These are phyloP conservation scores for Nematocida ironsii DNA, from an alignment of 371 early-diverging fungal species.

Conservation along the genomic window DNA sequence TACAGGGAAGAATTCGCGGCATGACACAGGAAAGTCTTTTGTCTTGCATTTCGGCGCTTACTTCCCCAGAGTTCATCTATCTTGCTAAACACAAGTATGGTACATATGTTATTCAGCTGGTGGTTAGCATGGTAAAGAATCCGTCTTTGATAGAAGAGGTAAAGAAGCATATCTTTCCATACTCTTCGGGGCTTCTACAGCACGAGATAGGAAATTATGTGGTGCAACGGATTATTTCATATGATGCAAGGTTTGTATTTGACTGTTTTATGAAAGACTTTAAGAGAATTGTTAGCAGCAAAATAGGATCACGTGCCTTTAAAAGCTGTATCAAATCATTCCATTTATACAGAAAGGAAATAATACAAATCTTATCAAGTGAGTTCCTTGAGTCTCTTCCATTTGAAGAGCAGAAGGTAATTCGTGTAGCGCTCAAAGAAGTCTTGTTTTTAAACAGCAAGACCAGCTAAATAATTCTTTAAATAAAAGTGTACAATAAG, in stretches of 20 bases:
- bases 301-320: slow-evolving; percentile 67
- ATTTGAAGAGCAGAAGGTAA: slow-evolving; percentile 44
- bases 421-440: slow-evolving; percentile 29
- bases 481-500: slow-evolving; percentile 2
- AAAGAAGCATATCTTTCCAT: slow-evolving; percentile 53
- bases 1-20: slow-evolving; percentile 64
- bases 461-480: not conserved
- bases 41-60: slow-evolving; percentile 51
- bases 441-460: not conserved
- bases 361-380: slow-evolving; percentile 21
- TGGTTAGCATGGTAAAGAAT: slow-evolving; percentile 51
- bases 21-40: slow-evolving; percentile 59
- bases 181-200: slow-evolving; percentile 61
- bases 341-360: slow-evolving; percentile 34
- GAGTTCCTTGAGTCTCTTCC: not conserved
- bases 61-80: slow-evolving; percentile 35
- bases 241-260: slow-evolving; percentile 58
- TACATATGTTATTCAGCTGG: slow-evolving; percentile 69
- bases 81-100: slow-evolving; percentile 70
- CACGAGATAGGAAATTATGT: slow-evolving; percentile 70
- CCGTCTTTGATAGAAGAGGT: slow-evolving; percentile 7
- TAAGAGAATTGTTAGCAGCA: slow-evolving; percentile 45
- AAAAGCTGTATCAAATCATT: slow-evolving; percentile 65
- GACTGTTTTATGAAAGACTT: slow-evolving; percentile 62
- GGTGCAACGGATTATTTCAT: slow-evolving; percentile 67